Percentiles rank a stretch among this genome's conserved stretches.
Evolutionary conservation across 192 early-diverging fungal genomes (phyloP).

Genomic region (Pilaira anomala): DNA sequence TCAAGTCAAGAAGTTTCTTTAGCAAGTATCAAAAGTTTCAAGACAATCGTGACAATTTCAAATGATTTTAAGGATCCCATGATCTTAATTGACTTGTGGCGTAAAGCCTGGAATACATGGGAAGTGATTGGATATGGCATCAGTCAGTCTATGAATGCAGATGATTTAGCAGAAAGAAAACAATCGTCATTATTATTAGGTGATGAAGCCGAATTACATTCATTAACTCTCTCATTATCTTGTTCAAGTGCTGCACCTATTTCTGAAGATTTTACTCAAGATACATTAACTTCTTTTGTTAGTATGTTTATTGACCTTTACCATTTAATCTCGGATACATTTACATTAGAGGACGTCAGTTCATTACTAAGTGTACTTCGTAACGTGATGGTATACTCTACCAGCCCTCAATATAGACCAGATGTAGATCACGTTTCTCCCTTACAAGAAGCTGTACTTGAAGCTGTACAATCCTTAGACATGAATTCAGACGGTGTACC

Average conservation of each 20-base stretch:
- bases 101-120: conserved; percentile 66
- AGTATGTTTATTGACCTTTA: conserved; percentile 64
- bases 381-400: conserved; percentile 61
- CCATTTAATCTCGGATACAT: conserved; percentile 46
- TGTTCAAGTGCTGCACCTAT: conserved; percentile 23
- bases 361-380: conserved; percentile 47
- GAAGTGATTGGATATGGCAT: conserved; percentile 70
- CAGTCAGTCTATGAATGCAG: conserved; percentile 21
- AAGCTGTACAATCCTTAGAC: conserved; percentile 46
- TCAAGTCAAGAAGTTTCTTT: conserved; percentile 75
- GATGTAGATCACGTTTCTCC: conserved; percentile 62
- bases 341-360: conserved; percentile 53
- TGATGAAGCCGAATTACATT: conserved; percentile 23
- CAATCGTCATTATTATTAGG: background rate
- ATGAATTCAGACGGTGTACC: conserved; percentile 21
- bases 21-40: conserved; percentile 69
- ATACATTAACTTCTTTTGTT: conserved; percentile 63
- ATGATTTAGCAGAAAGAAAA: background rate
- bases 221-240: conserved; percentile 24
- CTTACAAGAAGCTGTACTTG: conserved; percentile 68
- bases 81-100: conserved; percentile 50
- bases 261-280: conserved; percentile 61
- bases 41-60: conserved; percentile 52
- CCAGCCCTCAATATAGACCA: conserved; percentile 50
- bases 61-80: conserved; percentile 28